phyloP scores from a whole-genome alignment of 225 moss, liverwort and hornwort species.

The Marchantia paleacea region DNA sequence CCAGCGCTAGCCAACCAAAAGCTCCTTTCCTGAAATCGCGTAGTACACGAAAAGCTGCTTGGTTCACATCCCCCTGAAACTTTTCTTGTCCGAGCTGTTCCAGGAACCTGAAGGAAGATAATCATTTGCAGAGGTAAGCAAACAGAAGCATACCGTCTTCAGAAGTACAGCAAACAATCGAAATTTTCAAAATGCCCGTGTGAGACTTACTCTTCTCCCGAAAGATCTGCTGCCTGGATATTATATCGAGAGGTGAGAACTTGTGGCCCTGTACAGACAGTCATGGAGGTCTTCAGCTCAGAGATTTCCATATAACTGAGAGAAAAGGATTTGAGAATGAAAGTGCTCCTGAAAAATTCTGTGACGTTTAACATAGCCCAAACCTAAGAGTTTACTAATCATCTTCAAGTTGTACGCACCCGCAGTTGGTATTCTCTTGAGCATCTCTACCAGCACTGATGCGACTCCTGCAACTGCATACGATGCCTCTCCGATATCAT shows the following conservation, averaged over 20 bases:
- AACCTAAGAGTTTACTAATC: neutral
- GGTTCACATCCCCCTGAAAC: slow-evolving; percentile 92
- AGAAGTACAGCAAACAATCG: neutral
- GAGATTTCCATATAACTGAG: too few relatives aligned
- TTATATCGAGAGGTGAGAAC: slow-evolving; percentile 67
- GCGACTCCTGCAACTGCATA: slow-evolving; percentile 97
- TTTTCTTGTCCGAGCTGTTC: slow-evolving; percentile 67
- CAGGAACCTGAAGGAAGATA: slow-evolving; percentile 43
- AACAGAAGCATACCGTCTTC: neutral
- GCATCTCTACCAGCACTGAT: slow-evolving; percentile 84
- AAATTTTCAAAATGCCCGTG: neutral
- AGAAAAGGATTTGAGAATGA: too few relatives aligned
- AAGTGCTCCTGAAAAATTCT: neutral
- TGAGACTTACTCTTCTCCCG: slow-evolving; percentile 64
- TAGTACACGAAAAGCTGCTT: slow-evolving; percentile 74
- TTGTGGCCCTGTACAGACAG: slow-evolving; percentile 40
- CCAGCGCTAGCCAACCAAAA: slow-evolving; percentile 89
- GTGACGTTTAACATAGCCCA: too few relatives aligned
- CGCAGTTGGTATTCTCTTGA: slow-evolving; percentile 76
- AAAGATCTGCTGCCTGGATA: slow-evolving; percentile 51
- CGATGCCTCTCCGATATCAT: slow-evolving; percentile 96
- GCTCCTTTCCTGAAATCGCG: slow-evolving; percentile 78
- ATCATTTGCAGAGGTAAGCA: neutral
- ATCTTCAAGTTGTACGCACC: slow-evolving; percentile 24
- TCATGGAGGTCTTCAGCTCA: neutral